Evolutionary conservation across 441 rosid genomes (phyloP).

Genomic region (Bocquillonia castaneifolia): DNA sequence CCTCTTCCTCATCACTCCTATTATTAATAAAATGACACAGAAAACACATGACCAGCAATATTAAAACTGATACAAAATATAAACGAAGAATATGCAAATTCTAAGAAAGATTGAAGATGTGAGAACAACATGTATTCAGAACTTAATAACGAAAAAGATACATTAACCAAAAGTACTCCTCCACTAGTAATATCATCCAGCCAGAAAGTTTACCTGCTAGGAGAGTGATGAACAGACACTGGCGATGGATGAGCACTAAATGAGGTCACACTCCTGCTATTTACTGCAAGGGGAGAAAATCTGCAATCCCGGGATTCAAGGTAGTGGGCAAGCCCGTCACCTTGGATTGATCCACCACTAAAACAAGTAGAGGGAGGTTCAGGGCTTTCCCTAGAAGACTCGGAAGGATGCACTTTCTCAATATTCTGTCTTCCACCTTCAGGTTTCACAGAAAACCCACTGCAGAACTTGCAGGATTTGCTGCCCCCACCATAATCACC

Average conservation of each 20-base stretch:
- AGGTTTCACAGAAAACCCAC: conserved; percentile 29
- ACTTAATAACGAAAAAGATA: background rate
- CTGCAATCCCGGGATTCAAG: conserved; percentile 56
- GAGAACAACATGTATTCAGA: background rate
- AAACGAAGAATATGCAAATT: background rate
- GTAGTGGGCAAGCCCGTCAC: conserved; percentile 37
- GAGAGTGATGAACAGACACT: conserved; percentile 44
- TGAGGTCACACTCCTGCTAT: conserved; percentile 39
- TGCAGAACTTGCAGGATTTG: conserved; percentile 57
- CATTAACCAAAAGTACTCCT: background rate
- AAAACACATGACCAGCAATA: background rate
- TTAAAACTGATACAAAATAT: background rate
- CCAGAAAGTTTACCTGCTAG: conserved; percentile 51
- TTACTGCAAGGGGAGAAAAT: conserved; percentile 31
- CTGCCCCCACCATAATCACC: conserved; percentile 23
- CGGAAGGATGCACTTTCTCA: conserved; percentile 75
- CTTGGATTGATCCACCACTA: conserved; percentile 31
- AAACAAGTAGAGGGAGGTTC: conserved; percentile 54
- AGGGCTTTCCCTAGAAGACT: conserved; percentile 51
- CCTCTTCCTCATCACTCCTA: conserved; percentile 82
- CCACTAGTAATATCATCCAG: background rate
- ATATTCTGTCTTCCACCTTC: conserved; percentile 41
- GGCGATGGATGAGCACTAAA: conserved; percentile 39
- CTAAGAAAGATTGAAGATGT: background rate
- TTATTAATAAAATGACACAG: conserved; percentile 19